Base-by-base conservation (phyloP, 129 eudicot species). In the Flaveria robusta region DNA sequence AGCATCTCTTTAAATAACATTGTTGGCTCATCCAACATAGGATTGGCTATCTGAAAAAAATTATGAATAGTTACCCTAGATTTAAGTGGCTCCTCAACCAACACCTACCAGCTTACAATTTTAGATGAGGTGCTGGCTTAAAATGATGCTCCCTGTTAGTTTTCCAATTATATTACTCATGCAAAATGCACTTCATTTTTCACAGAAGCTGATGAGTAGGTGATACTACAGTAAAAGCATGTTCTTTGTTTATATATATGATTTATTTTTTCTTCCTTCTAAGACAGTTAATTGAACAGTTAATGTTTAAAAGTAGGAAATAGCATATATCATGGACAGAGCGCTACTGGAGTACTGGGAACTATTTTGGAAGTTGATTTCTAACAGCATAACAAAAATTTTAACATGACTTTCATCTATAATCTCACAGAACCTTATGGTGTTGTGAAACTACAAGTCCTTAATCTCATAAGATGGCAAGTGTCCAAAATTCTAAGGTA, bases 381-480 rank as follows among this genome's bases (percentile, higher is more conserved):
- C 41, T 62, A 12, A 26, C 41, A 3, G 26, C 18, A 27, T 62
- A 62, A 62, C 41, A 12, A 27, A 62, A 14, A 0, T 1, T 4
- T 26, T 62, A 26, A 62, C 67, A 62, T 62, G 67, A 29, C 10
- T 62, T 62, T 62, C 39, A 62, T n/a, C 67, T 22, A 67, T 13
- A 67, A 23, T 34, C 50, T 37, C 52, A 8, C 27, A 54, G 19
- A 29, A 9, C 42, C 11, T 39, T 37, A 70, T 9, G 4, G 22
- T 23, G 23, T 31, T 73, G 18, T 41, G 23, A 34, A 50, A 62
- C 15, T 66, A 29, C 22, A 16, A 76, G 42, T 20, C 8, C 42
- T 18, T 29, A 34, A 22, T 66, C n/a, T 41, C 74, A 66, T 66
- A 66, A 66, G 80, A 63, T 18, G 12, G 46, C 56, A 56, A 20